phyloP scores from a whole-genome alignment of 208 protist species.

The Angomonas ambiguus region DNA sequence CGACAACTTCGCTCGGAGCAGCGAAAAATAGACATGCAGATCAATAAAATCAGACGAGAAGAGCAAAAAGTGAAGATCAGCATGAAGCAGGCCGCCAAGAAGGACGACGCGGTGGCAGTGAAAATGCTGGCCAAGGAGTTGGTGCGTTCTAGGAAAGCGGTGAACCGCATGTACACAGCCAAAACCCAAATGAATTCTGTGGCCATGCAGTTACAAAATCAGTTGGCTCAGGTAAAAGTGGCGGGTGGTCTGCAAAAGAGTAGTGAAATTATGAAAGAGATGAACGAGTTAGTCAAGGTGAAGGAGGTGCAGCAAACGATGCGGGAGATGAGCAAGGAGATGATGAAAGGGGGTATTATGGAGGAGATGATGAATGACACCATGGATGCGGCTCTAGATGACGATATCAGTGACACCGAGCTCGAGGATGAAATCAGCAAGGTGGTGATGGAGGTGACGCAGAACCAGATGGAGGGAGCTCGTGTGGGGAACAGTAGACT shows the following conservation, averaged over 20 bases:
- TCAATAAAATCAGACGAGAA: conserved; percentile 77
- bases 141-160: conserved; percentile 67
- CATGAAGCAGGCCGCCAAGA: conserved; percentile 75
- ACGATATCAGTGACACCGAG: conserved; percentile 82
- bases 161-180: conserved; percentile 78
- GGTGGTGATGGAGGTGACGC: conserved; percentile 81
- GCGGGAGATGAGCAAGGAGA: conserved; percentile 77
- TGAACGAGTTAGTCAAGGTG: conserved; percentile 79
- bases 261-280: conserved; percentile 78
- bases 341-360: conserved; percentile 87
- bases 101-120: conserved; percentile 60
- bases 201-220: conserved; percentile 84
- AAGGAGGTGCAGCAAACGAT: conserved; percentile 78
- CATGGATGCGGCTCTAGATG: conserved; percentile 74
- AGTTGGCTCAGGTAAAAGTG: conserved; percentile 75
- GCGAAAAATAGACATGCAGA: conserved; percentile 79
- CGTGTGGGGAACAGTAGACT: conserved; percentile 46
- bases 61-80: conserved; percentile 79
- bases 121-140: conserved; percentile 87
- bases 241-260: conserved; percentile 65
- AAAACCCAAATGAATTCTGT: conserved; percentile 91
- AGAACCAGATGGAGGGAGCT: conserved; percentile 61
- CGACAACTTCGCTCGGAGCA: conserved; percentile 67
- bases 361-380: conserved; percentile 90
- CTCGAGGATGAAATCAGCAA: conserved; percentile 87